Evolutionary conservation across 345 rosid species (phyloP).

Genomic region (Eucalyptus caleyi): DNA sequence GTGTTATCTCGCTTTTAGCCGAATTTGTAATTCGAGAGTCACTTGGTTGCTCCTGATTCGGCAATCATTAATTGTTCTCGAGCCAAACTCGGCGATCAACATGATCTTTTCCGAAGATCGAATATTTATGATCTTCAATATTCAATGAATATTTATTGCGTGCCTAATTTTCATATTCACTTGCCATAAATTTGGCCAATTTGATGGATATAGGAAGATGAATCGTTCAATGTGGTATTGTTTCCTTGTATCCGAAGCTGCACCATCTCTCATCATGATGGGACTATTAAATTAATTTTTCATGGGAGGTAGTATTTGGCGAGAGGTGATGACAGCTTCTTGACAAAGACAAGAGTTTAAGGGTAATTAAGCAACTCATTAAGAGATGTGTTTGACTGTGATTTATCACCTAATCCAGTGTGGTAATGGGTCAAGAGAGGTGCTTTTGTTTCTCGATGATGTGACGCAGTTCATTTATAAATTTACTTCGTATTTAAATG

Average conservation of each 20-base stretch:
- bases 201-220: neutral
- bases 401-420: neutral
- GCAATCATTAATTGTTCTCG: neutral
- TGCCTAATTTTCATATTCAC: neutral
- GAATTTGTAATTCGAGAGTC: neutral
- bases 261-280: neutral
- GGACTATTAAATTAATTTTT: neutral
- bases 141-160: neutral
- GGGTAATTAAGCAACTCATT: neutral
- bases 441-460: neutral
- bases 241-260: neutral
- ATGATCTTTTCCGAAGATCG: fast-evolving
- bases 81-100: fast-evolving
- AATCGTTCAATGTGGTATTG: neutral
- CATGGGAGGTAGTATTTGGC: neutral
- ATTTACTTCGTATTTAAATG: neutral
- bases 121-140: neutral
- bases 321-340: neutral
- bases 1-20: neutral
- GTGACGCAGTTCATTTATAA: neutral
- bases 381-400: neutral
- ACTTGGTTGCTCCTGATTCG: fast-evolving
- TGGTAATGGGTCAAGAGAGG: neutral
- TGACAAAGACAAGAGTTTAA: neutral
- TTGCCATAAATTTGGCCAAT: neutral